A percentile compares a stretch with the other conserved stretches of the same genome.
phyloP scores from a whole-genome alignment of 441 rosid species.

The Gossypium davidsonii region DNA sequence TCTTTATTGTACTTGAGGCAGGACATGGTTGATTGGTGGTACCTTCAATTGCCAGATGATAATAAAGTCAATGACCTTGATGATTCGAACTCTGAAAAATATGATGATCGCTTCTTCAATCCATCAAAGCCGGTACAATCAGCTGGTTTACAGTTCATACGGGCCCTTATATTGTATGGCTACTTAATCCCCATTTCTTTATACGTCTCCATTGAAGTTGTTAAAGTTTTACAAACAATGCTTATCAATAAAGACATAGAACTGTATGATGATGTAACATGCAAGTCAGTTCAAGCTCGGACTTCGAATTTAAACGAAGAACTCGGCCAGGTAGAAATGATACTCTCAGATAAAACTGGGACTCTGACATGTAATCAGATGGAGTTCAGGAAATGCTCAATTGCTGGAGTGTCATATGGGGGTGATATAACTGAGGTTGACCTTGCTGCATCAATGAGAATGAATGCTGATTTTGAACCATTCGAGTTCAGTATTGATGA shows the following conservation, averaged over 20 bases:
- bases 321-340: constrained; percentile 72
- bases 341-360: constrained; percentile 79
- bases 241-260: constrained; percentile 57
- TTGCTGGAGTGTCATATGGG: constrained; percentile 68
- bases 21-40: constrained; percentile 59
- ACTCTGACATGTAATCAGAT: constrained; percentile 86
- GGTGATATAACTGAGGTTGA: constrained; percentile 54
- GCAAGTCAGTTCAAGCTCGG: constrained; percentile 54
- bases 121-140: constrained; percentile 39
- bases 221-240: constrained; percentile 64
- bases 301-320: constrained; percentile 82
- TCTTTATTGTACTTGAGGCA: constrained; percentile 30
- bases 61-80: not conserved
- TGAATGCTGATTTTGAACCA: constrained; percentile 41
- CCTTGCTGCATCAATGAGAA: constrained; percentile 55
- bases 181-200: constrained; percentile 78
- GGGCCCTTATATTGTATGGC: constrained; percentile 66
- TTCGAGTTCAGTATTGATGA: constrained; percentile 12
- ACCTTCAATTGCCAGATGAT: constrained; percentile 27
- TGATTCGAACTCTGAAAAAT: not conserved
- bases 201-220: constrained; percentile 81
- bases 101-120: constrained; percentile 31
- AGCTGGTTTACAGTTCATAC: constrained; percentile 43
- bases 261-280: constrained; percentile 55
- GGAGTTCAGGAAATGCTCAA: constrained; percentile 79